phyloP scores from a whole-genome alignment of 495 filamentous ascomycete genomes.

The Neurospora intermedia region DNA sequence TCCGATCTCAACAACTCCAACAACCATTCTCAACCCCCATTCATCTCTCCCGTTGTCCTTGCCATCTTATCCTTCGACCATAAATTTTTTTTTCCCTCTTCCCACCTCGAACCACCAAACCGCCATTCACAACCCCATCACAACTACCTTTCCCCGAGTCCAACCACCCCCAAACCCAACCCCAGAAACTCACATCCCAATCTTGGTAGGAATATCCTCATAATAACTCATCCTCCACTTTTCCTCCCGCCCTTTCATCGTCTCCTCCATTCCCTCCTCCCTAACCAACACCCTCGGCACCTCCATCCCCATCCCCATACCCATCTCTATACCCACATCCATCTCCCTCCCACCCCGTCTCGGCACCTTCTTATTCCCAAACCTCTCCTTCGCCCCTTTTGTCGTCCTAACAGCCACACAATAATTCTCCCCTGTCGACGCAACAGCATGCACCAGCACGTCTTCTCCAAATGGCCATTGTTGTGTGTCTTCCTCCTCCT shows the following conservation, averaged over 20 bases:
- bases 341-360: not conserved
- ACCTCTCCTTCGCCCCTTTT: slow-evolving; percentile 10
- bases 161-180: not conserved
- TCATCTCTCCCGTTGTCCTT: too few relatives aligned
- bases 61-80: too few relatives aligned
- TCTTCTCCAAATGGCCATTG: slow-evolving; percentile 38
- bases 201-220: not conserved
- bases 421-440: slow-evolving; percentile 30
- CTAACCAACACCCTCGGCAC: not conserved
- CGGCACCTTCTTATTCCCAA: slow-evolving; percentile 8
- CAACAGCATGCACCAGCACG: slow-evolving; percentile 31
- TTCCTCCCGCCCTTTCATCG: not conserved
- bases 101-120: too few relatives aligned
- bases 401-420: slow-evolving; percentile 23
- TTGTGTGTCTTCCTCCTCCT: not conserved
- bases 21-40: too few relatives aligned
- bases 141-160: too few relatives aligned
- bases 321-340: too few relatives aligned
- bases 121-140: too few relatives aligned
- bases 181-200: not conserved
- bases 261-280: not conserved
- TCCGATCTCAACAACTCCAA: too few relatives aligned
- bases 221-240: not conserved
- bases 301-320: too few relatives aligned
- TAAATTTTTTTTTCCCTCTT: too few relatives aligned